Evolutionary conservation across 2,329 filamentous ascomycete genomes (phyloP), one percentile per base, ranked within the genome.

Genomic region (Phaeoacremonium minimum): DNA sequence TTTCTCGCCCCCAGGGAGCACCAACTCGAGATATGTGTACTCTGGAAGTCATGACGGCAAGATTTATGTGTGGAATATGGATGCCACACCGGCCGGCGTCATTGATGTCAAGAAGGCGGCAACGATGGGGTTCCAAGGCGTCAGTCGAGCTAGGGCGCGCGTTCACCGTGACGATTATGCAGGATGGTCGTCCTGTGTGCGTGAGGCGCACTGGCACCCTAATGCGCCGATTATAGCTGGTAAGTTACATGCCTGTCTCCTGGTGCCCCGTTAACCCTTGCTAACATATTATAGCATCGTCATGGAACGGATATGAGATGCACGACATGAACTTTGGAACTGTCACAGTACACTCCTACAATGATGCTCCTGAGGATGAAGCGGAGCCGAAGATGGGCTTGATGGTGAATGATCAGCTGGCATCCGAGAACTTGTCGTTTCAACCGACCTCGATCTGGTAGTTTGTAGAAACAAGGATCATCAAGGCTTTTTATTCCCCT

Each of bases 141-240:
- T 30, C 33, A 32, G 37, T 4, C 30, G 43, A 9, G 33, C 42
- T 28, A 36, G 40, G 17, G 20, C 40, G 15, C 66, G 71, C 7
- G 83, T 80, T 49, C 70, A 76, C 30, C 67, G 70, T 18, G 69
- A 76, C n/a, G 73, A 76, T 18, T 61, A 70, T 18, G 64, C 67
- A 0, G 63, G 66, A 8, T 91, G 85, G 85, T 75, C 75, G 44
- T 88, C 87, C 1, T 87, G 87, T 47, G 87, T 95, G 15, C 73
- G 90, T 20, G 90, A 96, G 67, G 87, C 85, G 15, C 88, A 84
- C 53, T 95, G 90, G 90, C 89, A 95, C 64, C 90, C 90, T 1
- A 83, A 74, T 46, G 87, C 85, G 3, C 88, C 89, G 1, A 71
- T 95, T 28, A 70, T 96, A 45, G 89, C 73, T 51, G 73, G 74